Evolutionary conservation across 2,329 filamentous ascomycete genomes (phyloP).

Genomic region (Colletotrichum sp.): DNA sequence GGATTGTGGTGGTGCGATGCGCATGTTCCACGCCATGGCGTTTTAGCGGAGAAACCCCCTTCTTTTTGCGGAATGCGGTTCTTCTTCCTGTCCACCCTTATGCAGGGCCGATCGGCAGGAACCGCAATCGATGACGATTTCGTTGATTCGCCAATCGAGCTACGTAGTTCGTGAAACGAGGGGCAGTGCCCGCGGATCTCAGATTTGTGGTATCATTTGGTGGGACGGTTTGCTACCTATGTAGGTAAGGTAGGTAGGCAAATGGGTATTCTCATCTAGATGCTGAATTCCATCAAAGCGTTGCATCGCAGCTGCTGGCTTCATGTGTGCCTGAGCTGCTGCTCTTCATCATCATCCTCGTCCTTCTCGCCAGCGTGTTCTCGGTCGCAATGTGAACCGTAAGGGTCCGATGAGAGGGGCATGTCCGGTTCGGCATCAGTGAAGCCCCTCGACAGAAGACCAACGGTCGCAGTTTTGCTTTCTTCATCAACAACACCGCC

Average conservation of each 20-base stretch:
- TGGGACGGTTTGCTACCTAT: no score
- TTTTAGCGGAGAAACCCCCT: neutral
- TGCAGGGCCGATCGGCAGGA: conserved; percentile 3
- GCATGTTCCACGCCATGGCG: neutral
- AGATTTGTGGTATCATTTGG: neutral
- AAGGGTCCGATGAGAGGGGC: neutral
- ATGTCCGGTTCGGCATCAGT: neutral
- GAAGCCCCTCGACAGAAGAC: no score
- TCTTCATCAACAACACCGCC: neutral
- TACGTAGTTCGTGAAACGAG: neutral
- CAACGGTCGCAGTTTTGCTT: no score
- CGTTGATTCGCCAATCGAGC: conserved; percentile 11
- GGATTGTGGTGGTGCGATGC: neutral
- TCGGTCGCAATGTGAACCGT: accelerated
- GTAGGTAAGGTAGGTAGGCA: no score
- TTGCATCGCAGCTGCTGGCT: neutral
- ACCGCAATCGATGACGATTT: conserved; percentile 12
- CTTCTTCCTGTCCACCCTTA: neutral
- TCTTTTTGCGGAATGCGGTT: neutral
- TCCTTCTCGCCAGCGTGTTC: neutral
- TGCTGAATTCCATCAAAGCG: neutral
- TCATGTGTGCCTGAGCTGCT: neutral
- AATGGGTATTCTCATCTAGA: neutral
- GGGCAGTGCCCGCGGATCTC: neutral
- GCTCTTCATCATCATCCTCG: neutral